Conservation (phyloP, 2,329 filamentous ascomycete genomes). For the Alternaria gaisen region DNA sequence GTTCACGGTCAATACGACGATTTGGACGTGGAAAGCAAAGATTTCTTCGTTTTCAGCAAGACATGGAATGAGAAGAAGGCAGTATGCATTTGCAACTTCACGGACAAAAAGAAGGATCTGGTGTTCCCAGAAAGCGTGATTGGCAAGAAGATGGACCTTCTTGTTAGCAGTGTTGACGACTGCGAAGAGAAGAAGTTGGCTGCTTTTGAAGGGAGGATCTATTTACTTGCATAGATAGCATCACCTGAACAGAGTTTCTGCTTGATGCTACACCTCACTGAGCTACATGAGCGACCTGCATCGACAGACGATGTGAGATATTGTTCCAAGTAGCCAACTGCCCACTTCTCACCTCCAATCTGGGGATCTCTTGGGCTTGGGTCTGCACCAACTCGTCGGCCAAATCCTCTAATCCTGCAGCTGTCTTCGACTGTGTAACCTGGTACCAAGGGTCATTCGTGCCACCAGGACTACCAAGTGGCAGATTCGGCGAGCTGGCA, state of each 20-base stretch:
- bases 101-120: constrained; percentile 42
- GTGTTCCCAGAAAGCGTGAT: constrained; percentile 42
- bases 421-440: constrained; percentile 47
- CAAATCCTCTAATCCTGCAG: constrained; percentile 34
- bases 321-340: constrained; percentile 46
- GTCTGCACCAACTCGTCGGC: constrained; percentile 22
- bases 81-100: constrained; percentile 49
- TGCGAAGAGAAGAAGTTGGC: constrained; percentile 28
- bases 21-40: constrained; percentile 61
- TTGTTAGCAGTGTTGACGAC: constrained; percentile 34
- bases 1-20: constrained; percentile 68
- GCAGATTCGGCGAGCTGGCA: constrained; percentile 43
- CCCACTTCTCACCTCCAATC: constrained; percentile 24
- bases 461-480: constrained; percentile 36
- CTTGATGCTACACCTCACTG: neutral
- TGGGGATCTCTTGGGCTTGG: constrained; percentile 19
- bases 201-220: constrained; percentile 44
- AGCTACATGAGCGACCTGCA: constrained; percentile 20
- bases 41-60: constrained; percentile 64
- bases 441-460: constrained; percentile 47
- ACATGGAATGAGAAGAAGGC: constrained; percentile 41
- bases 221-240: constrained; percentile 25
- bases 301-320: constrained; percentile 44
- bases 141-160: constrained; percentile 40
- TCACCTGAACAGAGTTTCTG: neutral